A percentile compares a stretch with the other conserved stretches of the same genome.
Conservation (phyloP, 176 grass and related monocot genomes). For the Musa acuminata region DNA sequence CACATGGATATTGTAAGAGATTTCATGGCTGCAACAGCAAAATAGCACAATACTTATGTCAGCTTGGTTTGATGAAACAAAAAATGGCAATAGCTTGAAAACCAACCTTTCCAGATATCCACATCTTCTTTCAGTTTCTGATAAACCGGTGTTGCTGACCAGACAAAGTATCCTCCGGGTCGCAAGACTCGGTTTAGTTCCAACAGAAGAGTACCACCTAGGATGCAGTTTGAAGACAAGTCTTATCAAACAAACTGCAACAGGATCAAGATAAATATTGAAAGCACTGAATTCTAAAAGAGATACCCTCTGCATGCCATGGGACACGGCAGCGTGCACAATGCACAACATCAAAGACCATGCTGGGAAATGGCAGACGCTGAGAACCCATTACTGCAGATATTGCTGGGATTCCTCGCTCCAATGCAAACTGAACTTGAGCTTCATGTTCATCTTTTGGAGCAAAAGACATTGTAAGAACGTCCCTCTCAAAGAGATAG, state of each 20-base stretch:
- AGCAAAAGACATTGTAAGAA: conserved; percentile 75
- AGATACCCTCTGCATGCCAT: conserved; percentile 73
- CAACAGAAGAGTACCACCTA: conserved; percentile 68
- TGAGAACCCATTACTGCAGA: conserved; percentile 94
- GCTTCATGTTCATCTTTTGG: conserved; percentile 98
- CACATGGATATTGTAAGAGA: conserved; percentile 80
- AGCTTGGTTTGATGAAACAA: background rate
- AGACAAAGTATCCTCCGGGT: conserved; percentile 84
- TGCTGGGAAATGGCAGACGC: conserved; percentile 70
- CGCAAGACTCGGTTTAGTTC: conserved; percentile 87
- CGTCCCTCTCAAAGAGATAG: conserved; percentile 81
- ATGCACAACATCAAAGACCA: conserved; percentile 80
- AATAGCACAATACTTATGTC: background rate
- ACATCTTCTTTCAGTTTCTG: conserved; percentile 85
- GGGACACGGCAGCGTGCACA: conserved; percentile 90
- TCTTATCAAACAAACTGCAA: background rate
- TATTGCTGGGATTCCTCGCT: conserved; percentile 86
- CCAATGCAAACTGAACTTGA: conserved; percentile 84
- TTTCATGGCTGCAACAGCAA: conserved; percentile 43
- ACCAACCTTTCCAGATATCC: conserved; percentile 71
- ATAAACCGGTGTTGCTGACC: conserved; percentile 95
- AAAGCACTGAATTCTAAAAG: background rate
- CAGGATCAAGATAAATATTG: background rate
- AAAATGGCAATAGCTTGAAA: background rate
- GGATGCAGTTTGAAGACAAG: background rate